Conservation (phyloP, 2,329 filamentous ascomycete species). For the Endoconidiophora laricicola region DNA sequence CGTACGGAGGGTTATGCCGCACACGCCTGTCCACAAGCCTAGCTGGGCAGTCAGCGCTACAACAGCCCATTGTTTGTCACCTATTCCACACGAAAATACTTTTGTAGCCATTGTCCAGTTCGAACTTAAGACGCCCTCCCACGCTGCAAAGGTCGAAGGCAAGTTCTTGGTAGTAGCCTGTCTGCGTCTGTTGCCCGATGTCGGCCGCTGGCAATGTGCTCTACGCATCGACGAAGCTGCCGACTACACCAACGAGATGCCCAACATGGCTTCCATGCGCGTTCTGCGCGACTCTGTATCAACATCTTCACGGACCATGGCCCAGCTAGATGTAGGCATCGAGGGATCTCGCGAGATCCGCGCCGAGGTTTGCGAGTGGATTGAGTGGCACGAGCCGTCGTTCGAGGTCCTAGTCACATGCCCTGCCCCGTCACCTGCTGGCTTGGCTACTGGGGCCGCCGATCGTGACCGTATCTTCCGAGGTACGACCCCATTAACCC, state of each 20-base stretch:
- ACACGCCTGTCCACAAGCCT: conserved; percentile 8
- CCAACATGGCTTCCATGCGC: conserved; percentile 1
- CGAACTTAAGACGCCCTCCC: conserved; percentile 9
- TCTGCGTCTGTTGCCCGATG: conserved; percentile 2
- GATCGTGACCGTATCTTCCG: conserved; percentile 6
- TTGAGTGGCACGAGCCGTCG: conserved; percentile 11
- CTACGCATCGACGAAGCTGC: conserved; percentile 10
- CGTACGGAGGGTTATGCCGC: conserved; percentile 5
- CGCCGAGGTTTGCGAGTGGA: conserved; percentile 11
- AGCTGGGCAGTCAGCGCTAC: conserved; percentile 8
- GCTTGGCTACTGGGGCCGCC: not conserved
- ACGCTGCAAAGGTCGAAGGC: conserved; percentile 9
- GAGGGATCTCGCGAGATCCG: conserved; percentile 11
- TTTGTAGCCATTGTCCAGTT: conserved; percentile 10
- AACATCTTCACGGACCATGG: conserved; percentile 4
- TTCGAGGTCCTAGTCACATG: conserved; percentile 11
- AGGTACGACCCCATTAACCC: conserved; percentile 6
- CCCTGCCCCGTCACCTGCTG: not conserved
- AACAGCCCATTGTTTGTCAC: conserved; percentile 5
- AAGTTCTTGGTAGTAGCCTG: conserved; percentile 12
- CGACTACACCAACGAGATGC: conserved; percentile 12
- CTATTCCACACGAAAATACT: conserved; percentile 11
- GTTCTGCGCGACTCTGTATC: not conserved
- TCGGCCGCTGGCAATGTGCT: conserved; percentile 11
- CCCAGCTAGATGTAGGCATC: conserved; percentile 10